These are phyloP conservation scores for Sonneratia caseolaris DNA, from an alignment of 345 rosid genomes.

Conservation along the genomic window DNA sequence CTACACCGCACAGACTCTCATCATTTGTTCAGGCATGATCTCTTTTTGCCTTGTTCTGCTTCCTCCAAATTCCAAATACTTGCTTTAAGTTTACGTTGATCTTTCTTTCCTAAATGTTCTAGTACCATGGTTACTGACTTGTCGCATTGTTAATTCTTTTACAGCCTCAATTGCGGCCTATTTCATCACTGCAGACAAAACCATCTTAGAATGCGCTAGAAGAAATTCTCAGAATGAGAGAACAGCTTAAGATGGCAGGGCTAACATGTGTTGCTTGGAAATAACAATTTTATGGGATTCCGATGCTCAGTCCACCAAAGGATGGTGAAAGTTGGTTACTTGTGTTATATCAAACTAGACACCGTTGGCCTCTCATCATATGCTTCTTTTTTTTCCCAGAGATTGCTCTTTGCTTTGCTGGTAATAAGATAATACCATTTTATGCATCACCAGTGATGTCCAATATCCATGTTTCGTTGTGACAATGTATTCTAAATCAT, in stretches of 20 bases:
- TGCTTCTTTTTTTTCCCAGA: background rate
- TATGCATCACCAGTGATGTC: background rate
- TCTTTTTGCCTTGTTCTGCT: background rate
- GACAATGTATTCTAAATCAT: background rate
- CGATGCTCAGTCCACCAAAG: too few relatives aligned
- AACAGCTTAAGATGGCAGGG: conserved; percentile 9
- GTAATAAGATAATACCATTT: background rate
- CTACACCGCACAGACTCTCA: conserved; percentile 61
- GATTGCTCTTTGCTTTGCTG: background rate
- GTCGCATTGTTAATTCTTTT: background rate
- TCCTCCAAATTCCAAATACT: background rate
- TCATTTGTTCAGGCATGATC: conserved; percentile 40
- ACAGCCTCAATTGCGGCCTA: conserved; percentile 47
- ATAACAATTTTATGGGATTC: background rate
- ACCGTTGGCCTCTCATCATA: background rate
- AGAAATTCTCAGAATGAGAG: conserved; percentile 30
- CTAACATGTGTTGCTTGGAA: background rate
- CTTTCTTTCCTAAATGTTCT: background rate
- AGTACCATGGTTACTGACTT: background rate
- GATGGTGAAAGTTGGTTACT: background rate
- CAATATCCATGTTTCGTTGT: background rate
- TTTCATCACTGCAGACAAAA: conserved; percentile 53
- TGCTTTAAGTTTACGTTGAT: background rate
- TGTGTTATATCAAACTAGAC: background rate
- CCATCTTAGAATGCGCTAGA: conserved; percentile 50